A percentile compares a stretch with the other conserved stretches of the same genome.
Evolutionary conservation across 331 rosid genomes (phyloP).

Genomic region (Spiraea crenata): DNA sequence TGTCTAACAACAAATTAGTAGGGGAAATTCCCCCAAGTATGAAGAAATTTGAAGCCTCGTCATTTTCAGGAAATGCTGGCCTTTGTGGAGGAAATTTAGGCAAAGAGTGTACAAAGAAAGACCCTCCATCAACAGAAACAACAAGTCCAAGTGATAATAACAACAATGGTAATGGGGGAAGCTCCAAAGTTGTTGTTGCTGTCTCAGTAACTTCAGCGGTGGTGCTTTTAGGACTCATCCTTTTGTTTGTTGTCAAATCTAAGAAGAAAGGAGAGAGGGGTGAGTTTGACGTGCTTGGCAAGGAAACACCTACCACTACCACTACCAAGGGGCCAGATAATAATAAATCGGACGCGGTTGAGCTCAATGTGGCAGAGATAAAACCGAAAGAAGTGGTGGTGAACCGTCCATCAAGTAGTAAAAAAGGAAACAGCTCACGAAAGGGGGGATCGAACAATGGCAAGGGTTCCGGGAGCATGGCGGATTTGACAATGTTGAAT

Average conservation of each 20-base stretch:
- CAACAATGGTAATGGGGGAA: not conserved
- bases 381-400: conserved; percentile 3
- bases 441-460: conserved; percentile 11
- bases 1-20: conserved; percentile 56
- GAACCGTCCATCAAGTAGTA: not conserved
- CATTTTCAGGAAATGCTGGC: conserved; percentile 42
- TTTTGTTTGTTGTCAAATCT: conserved; percentile 21
- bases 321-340: too few species aligned
- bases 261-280: conserved; percentile 21
- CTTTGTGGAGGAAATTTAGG: conserved; percentile 47
- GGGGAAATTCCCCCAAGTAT: conserved; percentile 56
- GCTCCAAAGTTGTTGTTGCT: conserved; percentile 25
- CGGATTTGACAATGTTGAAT: conserved; percentile 53
- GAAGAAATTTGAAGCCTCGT: conserved; percentile 24
- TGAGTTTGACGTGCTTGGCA: conserved; percentile 3
- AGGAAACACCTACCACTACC: not conserved
- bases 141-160: not conserved
- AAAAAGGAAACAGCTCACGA: conserved; percentile 15
- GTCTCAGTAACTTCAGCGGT: conserved; percentile 16
- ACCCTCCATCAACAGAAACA: not conserved
- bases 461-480: conserved; percentile 12
- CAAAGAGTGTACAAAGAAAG: conserved; percentile 25
- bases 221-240: conserved; percentile 26
- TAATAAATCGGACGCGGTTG: conserved; percentile 18
- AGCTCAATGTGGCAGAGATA: conserved; percentile 40